Conservation (phyloP, 2,329 filamentous ascomycete species). For the Basipetospora chlamydospora region DNA sequence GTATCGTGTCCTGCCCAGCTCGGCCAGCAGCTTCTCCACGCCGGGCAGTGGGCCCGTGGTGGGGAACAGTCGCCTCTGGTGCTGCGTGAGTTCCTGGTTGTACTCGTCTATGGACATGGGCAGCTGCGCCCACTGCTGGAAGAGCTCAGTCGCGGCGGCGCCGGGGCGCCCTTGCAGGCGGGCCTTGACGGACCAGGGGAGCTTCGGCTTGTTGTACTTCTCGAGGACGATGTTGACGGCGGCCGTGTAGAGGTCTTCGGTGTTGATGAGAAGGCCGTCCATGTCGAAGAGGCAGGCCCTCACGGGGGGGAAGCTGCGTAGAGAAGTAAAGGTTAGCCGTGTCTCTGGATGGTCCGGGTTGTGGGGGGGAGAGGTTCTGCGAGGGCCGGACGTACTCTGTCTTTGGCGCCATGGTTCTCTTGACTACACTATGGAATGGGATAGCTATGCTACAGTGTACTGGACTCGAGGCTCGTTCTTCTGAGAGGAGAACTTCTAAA, state of each 20-base stretch:
- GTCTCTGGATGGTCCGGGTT: conserved; percentile 3
- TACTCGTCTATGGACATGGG: conserved; percentile 63
- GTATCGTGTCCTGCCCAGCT: conserved; percentile 39
- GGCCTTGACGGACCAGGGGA: conserved; percentile 94
- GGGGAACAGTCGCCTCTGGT: conserved; percentile 63
- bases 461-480: too few species aligned
- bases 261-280: conserved; percentile 91
- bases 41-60: conserved; percentile 65
- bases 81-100: conserved; percentile 35
- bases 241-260: conserved; percentile 76
- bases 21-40: conserved; percentile 50
- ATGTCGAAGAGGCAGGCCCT: conserved; percentile 96
- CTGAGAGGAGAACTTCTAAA: too few species aligned
- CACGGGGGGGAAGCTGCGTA: conserved; percentile 64
- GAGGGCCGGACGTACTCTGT: conserved; percentile 1
- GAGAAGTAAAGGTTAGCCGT: too few species aligned
- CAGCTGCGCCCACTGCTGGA: conserved; percentile 70
- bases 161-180: conserved; percentile 53
- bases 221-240: conserved; percentile 72
- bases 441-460: too few species aligned
- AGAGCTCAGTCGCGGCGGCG: conserved; percentile 36
- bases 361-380: not conserved
- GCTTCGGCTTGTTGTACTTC: conserved; percentile 53
- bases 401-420: conserved; percentile 2
- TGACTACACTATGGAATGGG: too few species aligned